These are phyloP conservation scores for Beta lomatogona DNA, from an alignment of 179 eudicot genomes.

Conservation along the genomic window DNA sequence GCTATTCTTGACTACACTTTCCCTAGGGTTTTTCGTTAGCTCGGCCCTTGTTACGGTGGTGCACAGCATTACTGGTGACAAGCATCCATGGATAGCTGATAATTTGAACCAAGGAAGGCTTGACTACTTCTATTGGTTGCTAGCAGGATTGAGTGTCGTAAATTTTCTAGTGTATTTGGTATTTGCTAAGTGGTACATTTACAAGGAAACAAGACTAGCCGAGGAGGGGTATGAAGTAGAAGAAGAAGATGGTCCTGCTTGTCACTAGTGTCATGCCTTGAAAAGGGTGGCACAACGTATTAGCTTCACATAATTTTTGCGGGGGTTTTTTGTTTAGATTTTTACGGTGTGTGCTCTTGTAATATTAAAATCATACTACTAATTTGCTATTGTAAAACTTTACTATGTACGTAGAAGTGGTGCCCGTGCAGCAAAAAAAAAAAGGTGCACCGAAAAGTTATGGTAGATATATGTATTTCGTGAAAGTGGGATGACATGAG, in stretches of 20 bases:
- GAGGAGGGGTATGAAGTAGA: conserved; percentile 30
- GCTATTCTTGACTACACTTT: conserved; percentile 59
- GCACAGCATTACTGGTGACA: conserved; percentile 51
- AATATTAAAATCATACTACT: neutral
- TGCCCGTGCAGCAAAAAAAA: conserved; percentile 5
- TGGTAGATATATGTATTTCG: conserved; percentile 5
- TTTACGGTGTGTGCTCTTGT: neutral
- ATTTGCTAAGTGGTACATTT: conserved; percentile 67
- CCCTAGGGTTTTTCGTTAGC: conserved; percentile 67
- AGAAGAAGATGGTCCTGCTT: conserved; percentile 19
- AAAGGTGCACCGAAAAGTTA: conserved; percentile 7
- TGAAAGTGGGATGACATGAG: neutral
- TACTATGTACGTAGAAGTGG: neutral
- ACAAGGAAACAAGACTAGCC: conserved; percentile 45
- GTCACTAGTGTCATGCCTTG: conserved; percentile 25
- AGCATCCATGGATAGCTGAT: conserved; percentile 59
- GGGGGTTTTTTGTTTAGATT: neutral
- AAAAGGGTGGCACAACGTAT: neutral
- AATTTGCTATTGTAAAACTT: conserved; percentile 6
- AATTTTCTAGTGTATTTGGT: conserved; percentile 60
- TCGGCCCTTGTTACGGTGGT: conserved; percentile 62
- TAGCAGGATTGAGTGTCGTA: conserved; percentile 51
- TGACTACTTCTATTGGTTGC: conserved; percentile 65
- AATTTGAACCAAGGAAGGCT: conserved; percentile 68
- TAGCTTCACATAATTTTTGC: conserved; percentile 13